Evolutionary conservation across 441 rosid species (phyloP), one percentile per base, ranked within the genome.

Genomic region (Pelargonium cotyledonis): DNA sequence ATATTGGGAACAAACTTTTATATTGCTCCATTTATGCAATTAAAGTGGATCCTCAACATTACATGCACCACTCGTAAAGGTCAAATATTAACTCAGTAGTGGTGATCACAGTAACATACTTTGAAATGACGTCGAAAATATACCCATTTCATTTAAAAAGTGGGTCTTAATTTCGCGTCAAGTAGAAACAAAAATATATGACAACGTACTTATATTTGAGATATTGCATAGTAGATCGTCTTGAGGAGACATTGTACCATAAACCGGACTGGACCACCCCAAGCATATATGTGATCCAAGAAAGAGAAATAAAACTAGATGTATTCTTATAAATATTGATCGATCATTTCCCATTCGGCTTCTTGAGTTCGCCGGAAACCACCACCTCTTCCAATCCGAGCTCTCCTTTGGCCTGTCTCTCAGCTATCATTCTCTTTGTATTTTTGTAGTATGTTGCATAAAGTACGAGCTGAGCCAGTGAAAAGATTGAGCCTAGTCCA

Each of bases 391-490:
- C 66, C 62, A 74, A 21, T 68, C 53, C 29, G 66, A 38, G 19
- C 63, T 65, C 77, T 23, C 53, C 68, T 29, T 58, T 65, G 62
- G 2, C 23, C 6, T 46, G 31, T 16, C 70, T 66, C 4, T 51
- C 77, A 2, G 70, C 70, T 35, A 57, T 43, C 8, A 65, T 65
- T 29, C 49, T 15, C 51, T 69, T 58, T 12, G 77, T 74, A 21
- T 73, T 69, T 46, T 69, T 74, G 70, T 44, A 65, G 46, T 65
- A 74, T 1, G 67, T 58, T 16, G 73, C 77, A 6, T 74, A 69
- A 1, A 74, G 43, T 38, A 69, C 66, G 23, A 74, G 26, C 31
- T 74, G 77, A 51, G 77, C 73, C 55, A 74, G 26, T 70, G 73
- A 73, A 12, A 69, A 46, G 4, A 74, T 3, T 29, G 73, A 29